Conservation (phyloP, 352 stramenopile genomes). For the Bremia lactucae region DNA sequence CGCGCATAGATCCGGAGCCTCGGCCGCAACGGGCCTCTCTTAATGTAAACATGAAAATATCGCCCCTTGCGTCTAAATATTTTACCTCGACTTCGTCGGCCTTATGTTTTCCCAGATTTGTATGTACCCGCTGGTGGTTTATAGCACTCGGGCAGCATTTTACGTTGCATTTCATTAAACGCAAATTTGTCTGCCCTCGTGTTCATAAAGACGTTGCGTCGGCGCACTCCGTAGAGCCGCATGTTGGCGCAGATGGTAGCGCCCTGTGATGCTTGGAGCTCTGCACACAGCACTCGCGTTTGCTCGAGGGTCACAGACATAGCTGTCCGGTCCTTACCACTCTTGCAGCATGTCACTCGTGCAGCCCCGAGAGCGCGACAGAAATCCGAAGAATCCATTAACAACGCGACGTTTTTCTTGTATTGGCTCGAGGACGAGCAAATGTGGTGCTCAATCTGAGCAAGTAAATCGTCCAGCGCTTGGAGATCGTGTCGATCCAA, state of each 20-base stretch:
- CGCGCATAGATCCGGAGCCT: slow-evolving; percentile 58
- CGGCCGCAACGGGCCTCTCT: too few relatives aligned
- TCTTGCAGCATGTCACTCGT: slow-evolving; percentile 95
- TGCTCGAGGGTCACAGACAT: slow-evolving; percentile 96
- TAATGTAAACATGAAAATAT: too few relatives aligned
- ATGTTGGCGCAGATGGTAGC: slow-evolving; percentile 58
- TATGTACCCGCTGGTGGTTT: slow-evolving; percentile 74
- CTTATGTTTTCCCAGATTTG: slow-evolving; percentile 75
- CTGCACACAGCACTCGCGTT: slow-evolving; percentile 42
- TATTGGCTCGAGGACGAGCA: slow-evolving; percentile 52
- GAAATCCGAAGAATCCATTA: slow-evolving; percentile 79
- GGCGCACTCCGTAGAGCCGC: slow-evolving; percentile 61
- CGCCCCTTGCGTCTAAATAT: slow-evolving; percentile 22
- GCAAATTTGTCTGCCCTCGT: slow-evolving; percentile 79
- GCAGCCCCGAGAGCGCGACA: slow-evolving; percentile 82
- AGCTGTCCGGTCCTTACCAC: slow-evolving; percentile 93
- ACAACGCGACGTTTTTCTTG: slow-evolving; percentile 73
- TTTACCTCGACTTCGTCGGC: too few relatives aligned
- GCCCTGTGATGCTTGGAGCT: slow-evolving; percentile 45
- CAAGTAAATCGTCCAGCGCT: slow-evolving; percentile 52
- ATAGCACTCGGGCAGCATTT: slow-evolving; percentile 78
- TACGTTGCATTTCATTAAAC: slow-evolving; percentile 83
- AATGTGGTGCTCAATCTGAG: slow-evolving; percentile 68
- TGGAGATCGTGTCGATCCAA: slow-evolving; percentile 30
- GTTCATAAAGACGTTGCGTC: slow-evolving; percentile 78